A percentile compares a stretch with the other conserved stretches of the same genome.
phyloP scores from a whole-genome alignment of 192 early-diverging fungal species.

The Coemansia sp. region DNA sequence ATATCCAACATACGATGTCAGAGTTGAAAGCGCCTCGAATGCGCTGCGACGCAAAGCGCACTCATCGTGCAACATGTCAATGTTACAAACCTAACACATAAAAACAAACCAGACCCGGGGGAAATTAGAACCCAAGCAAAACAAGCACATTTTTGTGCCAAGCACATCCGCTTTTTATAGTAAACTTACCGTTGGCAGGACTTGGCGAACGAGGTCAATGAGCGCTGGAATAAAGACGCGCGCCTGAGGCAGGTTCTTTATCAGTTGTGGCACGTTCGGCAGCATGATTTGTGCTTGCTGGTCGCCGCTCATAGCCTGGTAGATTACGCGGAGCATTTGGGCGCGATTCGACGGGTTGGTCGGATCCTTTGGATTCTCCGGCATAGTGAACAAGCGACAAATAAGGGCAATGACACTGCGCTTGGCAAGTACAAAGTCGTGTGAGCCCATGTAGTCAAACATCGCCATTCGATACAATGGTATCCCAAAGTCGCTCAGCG shows the following conservation, averaged over 20 bases:
- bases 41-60: slow-evolving; percentile 19
- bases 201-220: slow-evolving; percentile 28
- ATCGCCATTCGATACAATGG: slow-evolving; percentile 30
- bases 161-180: neutral
- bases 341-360: slow-evolving; percentile 17
- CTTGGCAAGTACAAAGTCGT: slow-evolving; percentile 16
- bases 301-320: slow-evolving; percentile 18
- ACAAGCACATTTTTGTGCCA: neutral
- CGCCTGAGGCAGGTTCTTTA: slow-evolving; percentile 34
- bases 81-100: slow-evolving; percentile 2
- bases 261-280: slow-evolving; percentile 24
- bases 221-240: slow-evolving; percentile 44
- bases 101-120: neutral
- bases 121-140: slow-evolving; percentile 4
- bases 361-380: slow-evolving; percentile 24
- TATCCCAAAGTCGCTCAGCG: slow-evolving; percentile 28
- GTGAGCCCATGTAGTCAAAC: slow-evolving; percentile 14
- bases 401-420: slow-evolving; percentile 18
- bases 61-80: slow-evolving; percentile 18
- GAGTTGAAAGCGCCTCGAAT: slow-evolving; percentile 27
- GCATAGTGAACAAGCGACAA: slow-evolving; percentile 18
- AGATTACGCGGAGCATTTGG: slow-evolving; percentile 25
- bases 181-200: slow-evolving; percentile 38
- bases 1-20: slow-evolving; percentile 40
- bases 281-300: slow-evolving; percentile 28